phyloP scores from a whole-genome alignment of 805 yeast genomes.

The Saccharomyces eubayanus region DNA sequence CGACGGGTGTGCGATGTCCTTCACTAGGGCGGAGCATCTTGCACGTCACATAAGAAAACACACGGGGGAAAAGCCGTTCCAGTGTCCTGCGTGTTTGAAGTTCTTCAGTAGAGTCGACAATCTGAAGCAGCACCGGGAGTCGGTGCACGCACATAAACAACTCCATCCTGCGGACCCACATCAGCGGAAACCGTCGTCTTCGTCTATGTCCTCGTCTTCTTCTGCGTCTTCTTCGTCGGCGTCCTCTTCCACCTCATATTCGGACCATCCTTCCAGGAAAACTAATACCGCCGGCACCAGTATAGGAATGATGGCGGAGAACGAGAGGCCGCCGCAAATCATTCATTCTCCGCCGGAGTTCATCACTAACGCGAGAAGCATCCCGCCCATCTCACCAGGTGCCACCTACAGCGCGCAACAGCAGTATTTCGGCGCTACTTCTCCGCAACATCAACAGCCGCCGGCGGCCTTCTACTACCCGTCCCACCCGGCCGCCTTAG shows the following conservation, averaged over 20 bases:
- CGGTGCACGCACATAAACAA: constrained; percentile 49
- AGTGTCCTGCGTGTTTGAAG: constrained; percentile 73
- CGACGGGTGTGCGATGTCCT: constrained; percentile 80
- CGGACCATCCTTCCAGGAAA: background rate
- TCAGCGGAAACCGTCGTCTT: background rate
- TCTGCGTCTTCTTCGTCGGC: background rate
- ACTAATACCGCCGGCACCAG: background rate
- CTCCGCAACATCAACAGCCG: too few relatives aligned
- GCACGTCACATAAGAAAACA: constrained; percentile 88
- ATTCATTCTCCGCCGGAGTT: background rate
- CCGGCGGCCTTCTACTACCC: background rate
- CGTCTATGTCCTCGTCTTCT: background rate
- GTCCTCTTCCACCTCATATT: background rate
- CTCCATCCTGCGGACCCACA: background rate
- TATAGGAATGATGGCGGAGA: background rate
- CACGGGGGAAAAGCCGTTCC: constrained; percentile 89
- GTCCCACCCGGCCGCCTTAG: background rate
- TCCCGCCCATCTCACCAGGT: background rate
- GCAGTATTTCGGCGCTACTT: background rate
- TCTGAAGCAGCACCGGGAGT: constrained; percentile 82
- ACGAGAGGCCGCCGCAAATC: background rate
- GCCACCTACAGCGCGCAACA: background rate
- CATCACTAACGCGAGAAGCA: background rate
- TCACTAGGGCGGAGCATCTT: constrained; percentile 83
- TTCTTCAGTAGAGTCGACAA: constrained; percentile 80